These are phyloP conservation scores for Fonsecaea erecta DNA, from an alignment of 2,329 filamentous ascomycete genomes.

Conservation along the genomic window DNA sequence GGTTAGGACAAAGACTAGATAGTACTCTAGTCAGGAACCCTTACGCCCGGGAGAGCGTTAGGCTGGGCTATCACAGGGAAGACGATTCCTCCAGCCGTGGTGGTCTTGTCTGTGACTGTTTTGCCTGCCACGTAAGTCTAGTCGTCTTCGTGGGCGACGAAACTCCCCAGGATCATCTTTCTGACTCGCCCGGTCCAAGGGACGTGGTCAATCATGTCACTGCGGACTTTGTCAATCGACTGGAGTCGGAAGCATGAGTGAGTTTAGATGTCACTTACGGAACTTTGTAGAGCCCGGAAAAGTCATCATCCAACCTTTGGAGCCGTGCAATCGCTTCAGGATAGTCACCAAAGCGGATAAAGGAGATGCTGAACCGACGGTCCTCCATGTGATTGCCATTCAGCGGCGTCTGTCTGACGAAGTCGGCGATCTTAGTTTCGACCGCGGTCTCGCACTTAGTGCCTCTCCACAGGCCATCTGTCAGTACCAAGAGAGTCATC, in stretches of 20 bases:
- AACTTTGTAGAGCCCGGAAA: neutral
- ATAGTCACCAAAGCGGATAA: neutral
- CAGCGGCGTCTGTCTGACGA: neutral
- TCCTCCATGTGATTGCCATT: neutral
- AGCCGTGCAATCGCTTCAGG: neutral
- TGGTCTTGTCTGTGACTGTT: too few species aligned
- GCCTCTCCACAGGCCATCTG: conserved; percentile 6
- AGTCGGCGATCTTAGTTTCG: neutral
- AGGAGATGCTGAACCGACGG: neutral
- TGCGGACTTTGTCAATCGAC: too few species aligned
- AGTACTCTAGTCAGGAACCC: too few species aligned
- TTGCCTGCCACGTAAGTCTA: too few species aligned
- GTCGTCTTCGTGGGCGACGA: too few species aligned
- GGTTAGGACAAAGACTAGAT: too few species aligned
- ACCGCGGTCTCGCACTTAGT: neutral
- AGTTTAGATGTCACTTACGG: neutral
- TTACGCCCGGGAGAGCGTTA: too few species aligned
- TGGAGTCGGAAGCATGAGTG: too few species aligned
- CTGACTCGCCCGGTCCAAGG: neutral
- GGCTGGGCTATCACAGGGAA: too few species aligned
- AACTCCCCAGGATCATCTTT: neutral
- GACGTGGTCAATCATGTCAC: conserved; percentile 4
- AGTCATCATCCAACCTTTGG: neutral
- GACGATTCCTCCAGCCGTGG: too few species aligned
- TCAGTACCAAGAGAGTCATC: conserved; percentile 5